Evolutionary conservation across 2,329 filamentous ascomycete genomes (phyloP).

Genomic region (Microsporum ferrugineum): DNA sequence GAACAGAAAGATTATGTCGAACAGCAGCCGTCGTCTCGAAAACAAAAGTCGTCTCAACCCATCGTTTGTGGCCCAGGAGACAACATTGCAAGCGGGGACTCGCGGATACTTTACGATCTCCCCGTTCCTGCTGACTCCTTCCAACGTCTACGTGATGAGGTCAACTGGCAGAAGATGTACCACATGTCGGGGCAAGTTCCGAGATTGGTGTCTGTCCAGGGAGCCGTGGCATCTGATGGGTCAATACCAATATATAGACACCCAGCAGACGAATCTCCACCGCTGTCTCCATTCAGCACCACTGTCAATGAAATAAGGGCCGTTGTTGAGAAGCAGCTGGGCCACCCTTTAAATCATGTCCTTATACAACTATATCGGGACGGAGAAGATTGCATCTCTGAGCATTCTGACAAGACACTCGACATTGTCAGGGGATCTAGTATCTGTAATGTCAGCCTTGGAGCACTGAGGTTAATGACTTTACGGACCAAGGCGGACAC

Average conservation of each 20-base stretch:
- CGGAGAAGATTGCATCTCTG: constrained; percentile 82
- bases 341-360: constrained; percentile 78
- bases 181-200: constrained; percentile 88
- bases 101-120: constrained; percentile 58
- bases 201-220: constrained; percentile 81
- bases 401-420: constrained; percentile 93
- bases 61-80: constrained; percentile 38
- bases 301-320: constrained; percentile 57
- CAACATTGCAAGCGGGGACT: constrained; percentile 68
- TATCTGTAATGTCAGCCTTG: constrained; percentile 90
- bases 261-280: constrained; percentile 76
- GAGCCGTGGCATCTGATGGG: constrained; percentile 55
- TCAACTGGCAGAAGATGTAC: constrained; percentile 83
- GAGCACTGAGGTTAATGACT: constrained; percentile 80
- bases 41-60: constrained; percentile 16
- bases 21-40: constrained; percentile 1
- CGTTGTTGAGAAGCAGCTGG: constrained; percentile 58
- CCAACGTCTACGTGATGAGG: constrained; percentile 57
- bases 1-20: not conserved
- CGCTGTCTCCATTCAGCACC: constrained; percentile 62
- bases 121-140: constrained; percentile 54
- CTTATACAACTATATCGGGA: constrained; percentile 88
- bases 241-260: constrained; percentile 83
- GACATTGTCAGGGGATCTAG: constrained; percentile 72
- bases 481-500: constrained; percentile 57